A percentile compares a stretch with the other conserved stretches of the same genome.
Conservation (phyloP, 2,329 filamentous ascomycete species). For the Venturia aucupariae region DNA sequence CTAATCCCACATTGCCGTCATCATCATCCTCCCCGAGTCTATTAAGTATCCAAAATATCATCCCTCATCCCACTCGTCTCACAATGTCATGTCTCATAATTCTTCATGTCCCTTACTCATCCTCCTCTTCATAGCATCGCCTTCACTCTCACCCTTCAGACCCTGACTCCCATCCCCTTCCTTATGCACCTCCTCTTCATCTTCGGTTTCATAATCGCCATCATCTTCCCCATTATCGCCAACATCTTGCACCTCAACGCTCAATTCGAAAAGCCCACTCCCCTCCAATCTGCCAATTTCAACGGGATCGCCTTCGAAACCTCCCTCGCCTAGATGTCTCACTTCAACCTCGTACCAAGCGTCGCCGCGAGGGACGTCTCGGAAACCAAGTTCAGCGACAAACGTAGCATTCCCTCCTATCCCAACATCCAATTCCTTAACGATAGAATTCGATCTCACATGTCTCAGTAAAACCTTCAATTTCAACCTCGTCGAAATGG, state of each 20-base stretch:
- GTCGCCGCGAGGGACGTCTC: conserved; percentile 20
- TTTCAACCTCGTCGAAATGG: conserved; percentile 17
- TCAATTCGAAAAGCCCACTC: conserved; percentile 20
- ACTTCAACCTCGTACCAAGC: conserved; percentile 23
- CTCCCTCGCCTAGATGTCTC: conserved; percentile 16
- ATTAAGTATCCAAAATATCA: no score
- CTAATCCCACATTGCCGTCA: conserved; percentile 7
- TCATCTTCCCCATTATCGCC: background rate
- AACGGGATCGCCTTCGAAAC: conserved; percentile 16
- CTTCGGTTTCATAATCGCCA: background rate
- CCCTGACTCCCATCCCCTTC: background rate
- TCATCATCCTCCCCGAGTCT: background rate
- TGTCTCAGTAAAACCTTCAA: conserved; percentile 19
- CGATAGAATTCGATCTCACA: conserved; percentile 19
- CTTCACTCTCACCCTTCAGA: background rate
- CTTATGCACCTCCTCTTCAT: background rate
- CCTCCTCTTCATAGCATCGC: conserved; percentile 1
- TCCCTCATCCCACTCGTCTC: background rate
- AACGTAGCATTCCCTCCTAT: conserved; percentile 19
- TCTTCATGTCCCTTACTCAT: background rate
- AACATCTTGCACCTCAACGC: conserved; percentile 18
- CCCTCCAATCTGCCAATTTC: conserved; percentile 17
- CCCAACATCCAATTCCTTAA: conserved; percentile 19
- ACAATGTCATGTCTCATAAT: background rate
- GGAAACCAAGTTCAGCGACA: conserved; percentile 17